Conservation (phyloP, 2,329 filamentous ascomycete species). For the Claviceps cyperi region DNA sequence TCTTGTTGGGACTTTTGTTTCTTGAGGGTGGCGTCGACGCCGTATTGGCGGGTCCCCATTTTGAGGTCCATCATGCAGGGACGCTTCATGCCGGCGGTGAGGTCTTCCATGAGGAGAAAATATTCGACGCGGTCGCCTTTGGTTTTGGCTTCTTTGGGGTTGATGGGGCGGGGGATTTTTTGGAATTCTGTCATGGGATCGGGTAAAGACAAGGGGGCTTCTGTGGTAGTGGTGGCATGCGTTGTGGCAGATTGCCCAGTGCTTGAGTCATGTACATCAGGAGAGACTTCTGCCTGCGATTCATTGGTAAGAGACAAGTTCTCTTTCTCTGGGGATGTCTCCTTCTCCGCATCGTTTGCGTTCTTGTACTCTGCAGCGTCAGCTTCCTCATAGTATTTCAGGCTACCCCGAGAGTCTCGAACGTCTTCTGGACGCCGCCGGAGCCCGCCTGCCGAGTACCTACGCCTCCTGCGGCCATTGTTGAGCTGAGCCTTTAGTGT, state of each 20-base stretch:
- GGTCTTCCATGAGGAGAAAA: conserved; percentile 83
- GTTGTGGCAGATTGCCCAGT: not conserved
- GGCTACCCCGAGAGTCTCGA: conserved; percentile 51
- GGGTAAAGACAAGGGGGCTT: conserved; percentile 20
- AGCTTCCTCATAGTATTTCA: conserved; percentile 86
- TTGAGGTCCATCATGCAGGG: conserved; percentile 96
- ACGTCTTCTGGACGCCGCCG: conserved; percentile 61
- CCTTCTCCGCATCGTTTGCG: conserved; percentile 4
- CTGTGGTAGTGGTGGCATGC: conserved; percentile 13
- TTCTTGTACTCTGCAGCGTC: conserved; percentile 64
- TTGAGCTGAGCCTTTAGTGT: conserved; percentile 29
- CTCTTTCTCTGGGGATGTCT: not conserved
- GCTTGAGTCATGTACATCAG: not conserved
- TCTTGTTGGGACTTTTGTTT: conserved; percentile 86
- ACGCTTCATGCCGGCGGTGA: conserved; percentile 90
- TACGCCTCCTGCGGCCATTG: conserved; percentile 41
- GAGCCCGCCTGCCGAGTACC: conserved; percentile 78
- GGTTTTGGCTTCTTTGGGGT: conserved; percentile 44
- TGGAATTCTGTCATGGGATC: conserved; percentile 22
- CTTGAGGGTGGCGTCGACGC: conserved; percentile 78
- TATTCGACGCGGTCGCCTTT: conserved; percentile 64
- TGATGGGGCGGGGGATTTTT: conserved; percentile 46
- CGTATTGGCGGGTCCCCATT: conserved; percentile 96
- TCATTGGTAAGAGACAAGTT: not conserved
- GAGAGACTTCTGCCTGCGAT: not conserved